Conservation (phyloP, 257 asterid species). For the Plantago elongata region DNA sequence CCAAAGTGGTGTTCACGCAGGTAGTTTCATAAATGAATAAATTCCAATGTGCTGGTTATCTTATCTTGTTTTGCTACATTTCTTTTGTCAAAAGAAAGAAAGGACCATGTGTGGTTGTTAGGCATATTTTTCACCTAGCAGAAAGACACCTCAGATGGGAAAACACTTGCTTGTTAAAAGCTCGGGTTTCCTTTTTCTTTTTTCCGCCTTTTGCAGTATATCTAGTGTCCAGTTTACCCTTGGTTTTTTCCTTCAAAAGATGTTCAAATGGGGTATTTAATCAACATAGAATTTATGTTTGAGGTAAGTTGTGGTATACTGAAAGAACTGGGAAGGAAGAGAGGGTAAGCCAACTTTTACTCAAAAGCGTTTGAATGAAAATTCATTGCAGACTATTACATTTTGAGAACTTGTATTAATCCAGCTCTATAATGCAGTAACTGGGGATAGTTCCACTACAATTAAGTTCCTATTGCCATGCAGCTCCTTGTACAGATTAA, state of each 20-base stretch:
- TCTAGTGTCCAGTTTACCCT: background rate
- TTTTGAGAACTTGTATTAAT: background rate
- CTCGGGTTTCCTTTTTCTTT: background rate
- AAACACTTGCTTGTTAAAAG: background rate
- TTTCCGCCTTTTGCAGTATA: too few relatives aligned
- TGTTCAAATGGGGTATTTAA: too few relatives aligned
- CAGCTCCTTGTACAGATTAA: background rate
- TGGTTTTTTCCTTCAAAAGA: background rate
- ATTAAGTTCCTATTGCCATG: background rate
- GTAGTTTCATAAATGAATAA: conserved; percentile 26
- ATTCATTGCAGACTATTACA: background rate
- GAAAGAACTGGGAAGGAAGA: background rate
- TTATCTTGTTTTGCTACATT: background rate
- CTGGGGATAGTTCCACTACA: background rate
- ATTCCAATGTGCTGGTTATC: background rate
- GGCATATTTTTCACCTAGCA: background rate
- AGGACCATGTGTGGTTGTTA: background rate
- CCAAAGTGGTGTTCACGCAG: conserved; percentile 87
- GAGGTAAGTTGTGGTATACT: background rate
- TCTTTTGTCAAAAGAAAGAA: background rate
- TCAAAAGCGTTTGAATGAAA: background rate
- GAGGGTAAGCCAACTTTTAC: background rate
- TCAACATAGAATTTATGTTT: background rate
- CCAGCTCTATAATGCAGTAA: background rate
- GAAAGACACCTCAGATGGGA: background rate